Evolutionary conservation across 495 filamentous ascomycete species (phyloP), one percentile per base, ranked within the genome.

Genomic region (Aspergillus homomorphus): DNA sequence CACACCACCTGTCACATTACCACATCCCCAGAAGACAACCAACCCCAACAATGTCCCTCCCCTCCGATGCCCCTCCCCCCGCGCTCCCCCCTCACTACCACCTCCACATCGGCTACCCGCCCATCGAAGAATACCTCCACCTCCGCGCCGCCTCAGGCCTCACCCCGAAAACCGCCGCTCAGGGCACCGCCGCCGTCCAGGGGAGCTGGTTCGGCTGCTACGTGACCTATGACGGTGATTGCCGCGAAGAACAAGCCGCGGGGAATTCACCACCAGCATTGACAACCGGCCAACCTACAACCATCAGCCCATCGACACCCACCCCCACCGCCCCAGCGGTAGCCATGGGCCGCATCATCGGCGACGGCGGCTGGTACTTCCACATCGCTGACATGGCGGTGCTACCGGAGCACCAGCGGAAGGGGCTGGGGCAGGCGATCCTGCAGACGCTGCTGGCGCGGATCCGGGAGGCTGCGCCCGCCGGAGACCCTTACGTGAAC

Each of bases 331-430:
- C 18, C 1, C 20, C 51, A 4, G 24, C 24, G 3, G 72, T 82
- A 0, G 80, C 63, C 2, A 82, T 84, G 79, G 80, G 77, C 55
- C 74, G 81, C 20, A 69, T 83, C 4, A 70, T 81, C 53, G 74
- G 78, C 21, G 82, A 84, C 62, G 79, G 80, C 10, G 77, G 70
- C n/a, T 80, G 78, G 71, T 81, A 80, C 56, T 82, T 80, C 55
- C 70, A 77, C 12, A 67, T 84, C 52, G 73, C 74, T n/a, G 82
- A 84, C 64, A 78, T 84, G 67, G 77, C 75, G 1, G 76, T 82
- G 12, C 62, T 77, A 21, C 76, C 80, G 1, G 69, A 58, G 4
- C 77, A 83, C 57, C 79, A 80, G 60, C 68, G 74, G 24, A 74
- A 75, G 44, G 81, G 81, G 5, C 62, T 85, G 0, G 82, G 74